These are phyloP conservation scores for Xylaria cubensis DNA, from an alignment of 495 filamentous ascomycete species.

Conservation along the genomic window DNA sequence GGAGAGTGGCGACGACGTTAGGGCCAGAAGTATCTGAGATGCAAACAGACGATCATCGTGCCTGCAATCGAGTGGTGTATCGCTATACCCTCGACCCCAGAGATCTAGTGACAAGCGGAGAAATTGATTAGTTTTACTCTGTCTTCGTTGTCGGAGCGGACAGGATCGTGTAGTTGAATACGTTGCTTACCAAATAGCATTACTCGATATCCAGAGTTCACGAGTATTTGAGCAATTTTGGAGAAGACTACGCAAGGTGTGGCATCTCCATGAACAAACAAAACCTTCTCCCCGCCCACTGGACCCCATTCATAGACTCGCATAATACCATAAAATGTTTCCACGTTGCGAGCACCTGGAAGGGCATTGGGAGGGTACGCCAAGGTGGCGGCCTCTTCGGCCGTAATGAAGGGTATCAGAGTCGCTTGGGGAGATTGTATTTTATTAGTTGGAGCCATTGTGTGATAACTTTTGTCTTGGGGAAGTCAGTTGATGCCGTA, in stretches of 20 bases:
- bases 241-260: conserved; percentile 75
- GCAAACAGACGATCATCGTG: conserved; percentile 77
- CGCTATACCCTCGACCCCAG: conserved; percentile 80
- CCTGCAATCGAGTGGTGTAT: conserved; percentile 66
- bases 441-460: conserved; percentile 22
- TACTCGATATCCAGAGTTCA: conserved; percentile 72
- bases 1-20: conserved; percentile 69
- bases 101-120: conserved; percentile 54
- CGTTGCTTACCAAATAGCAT: conserved; percentile 70
- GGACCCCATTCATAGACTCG: conserved; percentile 86
- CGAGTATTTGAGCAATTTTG: conserved; percentile 69
- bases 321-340: conserved; percentile 75
- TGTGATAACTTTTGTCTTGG: neutral
- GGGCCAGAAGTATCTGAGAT: conserved; percentile 71
- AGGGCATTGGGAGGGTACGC: conserved; percentile 76
- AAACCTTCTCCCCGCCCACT: conserved; percentile 70
- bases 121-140: neutral
- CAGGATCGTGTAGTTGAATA: neutral
- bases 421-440: conserved; percentile 27
- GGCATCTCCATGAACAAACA: conserved; percentile 81
- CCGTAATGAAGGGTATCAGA: conserved; percentile 28
- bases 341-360: conserved; percentile 76
- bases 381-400: conserved; percentile 27
- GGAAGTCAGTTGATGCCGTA: neutral
- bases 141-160: neutral